Base-by-base conservation (phyloP, 2,329 filamentous ascomycete species). In the Colletotrichum simmondsii region DNA sequence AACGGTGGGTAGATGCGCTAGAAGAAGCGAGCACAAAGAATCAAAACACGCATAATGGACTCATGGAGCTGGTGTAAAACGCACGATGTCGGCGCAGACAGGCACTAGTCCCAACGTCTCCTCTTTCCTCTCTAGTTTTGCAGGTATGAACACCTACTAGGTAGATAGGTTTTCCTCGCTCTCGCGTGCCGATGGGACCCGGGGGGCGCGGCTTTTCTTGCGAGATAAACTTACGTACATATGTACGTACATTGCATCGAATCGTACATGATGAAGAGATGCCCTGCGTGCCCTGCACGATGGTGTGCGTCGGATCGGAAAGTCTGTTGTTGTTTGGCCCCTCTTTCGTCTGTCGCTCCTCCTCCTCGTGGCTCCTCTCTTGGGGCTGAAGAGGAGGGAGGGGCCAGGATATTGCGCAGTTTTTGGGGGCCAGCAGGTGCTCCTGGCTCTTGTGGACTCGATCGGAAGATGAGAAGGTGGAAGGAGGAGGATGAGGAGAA, bases 271-370 rank as follows among this genome's bases (percentile, higher is more conserved):
- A 59, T 24, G 66, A 66, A 42, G 60, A 62, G 49, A 59, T 71
- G 52, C 24, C 24, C 52, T 65, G 62, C 30, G 62, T 70, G 52
- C 24, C 24, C 52, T 65, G 62, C 30, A 57, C 71, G 71, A 70
- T 72, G 56, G 61, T 72, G 54, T 71, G 60, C 66, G 32, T 60
- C 70, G 54, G 71, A 53, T 42, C 37, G 70, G 46, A 32, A 61
- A 61, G 42, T 42, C 11, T 30, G 12, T 53, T 63, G 42, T 63
- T 58, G 22, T 72, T 53, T 49, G 35, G 32, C 70, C 61, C 70
- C 59, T 58, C 59, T 49, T 26, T 53, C 37, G 37, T 42, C 37
- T 42, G 16, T 42, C 37, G 37, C 37, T 42, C 37, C 14, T 42
- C 37, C 37, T 19, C 54, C 10, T 26, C 58, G 22, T 37, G 68